These are phyloP conservation scores for Kuraishia hungarica DNA, from an alignment of 805 yeast genomes.

Conservation along the genomic window DNA sequence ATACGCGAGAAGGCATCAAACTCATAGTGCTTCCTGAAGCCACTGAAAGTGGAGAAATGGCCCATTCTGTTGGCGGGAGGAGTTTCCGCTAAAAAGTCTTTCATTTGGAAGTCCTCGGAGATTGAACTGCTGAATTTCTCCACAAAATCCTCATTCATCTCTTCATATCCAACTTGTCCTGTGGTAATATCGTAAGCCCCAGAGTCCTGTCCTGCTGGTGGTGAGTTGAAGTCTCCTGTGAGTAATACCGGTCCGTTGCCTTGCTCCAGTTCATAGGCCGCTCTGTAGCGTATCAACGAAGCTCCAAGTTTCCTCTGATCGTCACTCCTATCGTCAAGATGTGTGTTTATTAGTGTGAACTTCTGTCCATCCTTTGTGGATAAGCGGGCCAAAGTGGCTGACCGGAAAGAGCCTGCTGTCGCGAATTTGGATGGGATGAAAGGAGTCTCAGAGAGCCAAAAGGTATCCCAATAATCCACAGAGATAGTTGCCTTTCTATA, in stretches of 20 bases:
- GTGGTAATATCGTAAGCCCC: conserved; percentile 23
- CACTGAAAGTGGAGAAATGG: conserved; percentile 29
- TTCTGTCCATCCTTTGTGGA: conserved; percentile 20
- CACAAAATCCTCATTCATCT: conserved; percentile 14
- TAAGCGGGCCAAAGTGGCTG: conserved; percentile 29
- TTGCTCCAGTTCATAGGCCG: conserved; percentile 26
- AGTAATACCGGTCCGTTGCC: conserved; percentile 31
- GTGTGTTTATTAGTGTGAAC: conserved; percentile 36
- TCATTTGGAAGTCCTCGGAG: conserved; percentile 14
- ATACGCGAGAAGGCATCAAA: conserved; percentile 20
- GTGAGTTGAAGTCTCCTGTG: conserved; percentile 52
- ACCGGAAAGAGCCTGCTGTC: conserved; percentile 31
- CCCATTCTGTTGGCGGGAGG: conserved; percentile 21
- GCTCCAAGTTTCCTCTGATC: conserved; percentile 37
- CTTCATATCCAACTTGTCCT: conserved; percentile 8
- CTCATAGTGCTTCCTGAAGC: conserved; percentile 21
- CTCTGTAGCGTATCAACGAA: conserved; percentile 27
- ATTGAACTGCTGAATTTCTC: conserved; percentile 11
- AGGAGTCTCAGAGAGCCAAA: conserved; percentile 50
- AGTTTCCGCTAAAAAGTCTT: conserved; percentile 18
- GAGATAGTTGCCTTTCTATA: conserved; percentile 29
- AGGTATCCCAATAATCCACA: conserved; percentile 30
- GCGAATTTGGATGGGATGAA: conserved; percentile 35
- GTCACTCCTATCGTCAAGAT: conserved; percentile 40
- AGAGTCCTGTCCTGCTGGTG: conserved; percentile 29